A percentile compares a stretch with the other conserved stretches of the same genome.
Conservation (phyloP, 2,329 filamentous ascomycete species). For the Phaeosphaeriaceae sp. region DNA sequence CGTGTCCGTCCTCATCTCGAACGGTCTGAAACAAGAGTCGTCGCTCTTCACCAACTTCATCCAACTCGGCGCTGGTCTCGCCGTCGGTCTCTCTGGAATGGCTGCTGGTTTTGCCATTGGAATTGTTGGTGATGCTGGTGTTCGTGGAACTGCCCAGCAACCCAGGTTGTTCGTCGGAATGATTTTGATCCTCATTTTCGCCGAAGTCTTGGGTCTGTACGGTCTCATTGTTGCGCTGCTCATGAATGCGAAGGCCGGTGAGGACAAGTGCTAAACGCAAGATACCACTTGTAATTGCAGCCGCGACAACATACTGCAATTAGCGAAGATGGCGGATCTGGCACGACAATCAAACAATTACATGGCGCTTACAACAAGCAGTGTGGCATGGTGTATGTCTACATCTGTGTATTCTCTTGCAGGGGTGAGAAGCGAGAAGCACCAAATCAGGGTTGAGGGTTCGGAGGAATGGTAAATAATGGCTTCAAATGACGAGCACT, state of each 20-base stretch:
- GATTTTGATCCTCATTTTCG: constrained; percentile 99
- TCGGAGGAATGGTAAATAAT: constrained; percentile 38
- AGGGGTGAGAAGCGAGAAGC: constrained; percentile 12
- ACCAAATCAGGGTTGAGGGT: constrained; percentile 5
- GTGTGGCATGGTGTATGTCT: constrained; percentile 44
- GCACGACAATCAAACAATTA: constrained; percentile 25
- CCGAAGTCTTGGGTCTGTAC: constrained; percentile 99
- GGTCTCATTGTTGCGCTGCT: constrained; percentile 97
- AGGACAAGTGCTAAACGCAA: constrained; percentile 24
- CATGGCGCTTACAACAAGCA: constrained; percentile 33
- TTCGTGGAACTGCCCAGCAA: constrained; percentile 83
- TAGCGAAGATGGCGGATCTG: constrained; percentile 25
- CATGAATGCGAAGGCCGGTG: constrained; percentile 89
- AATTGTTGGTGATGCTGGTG: constrained; percentile 78
- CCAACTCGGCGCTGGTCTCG: constrained; percentile 59
- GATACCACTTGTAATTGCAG: constrained; percentile 31
- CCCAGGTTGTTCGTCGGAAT: constrained; percentile 92
- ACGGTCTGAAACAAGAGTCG: constrained; percentile 55
- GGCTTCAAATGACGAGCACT: constrained; percentile 37
- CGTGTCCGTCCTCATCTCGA: constrained; percentile 62
- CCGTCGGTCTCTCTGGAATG: constrained; percentile 81
- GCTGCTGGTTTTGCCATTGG: constrained; percentile 82
- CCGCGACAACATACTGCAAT: constrained; percentile 40
- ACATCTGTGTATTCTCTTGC: constrained; percentile 43
- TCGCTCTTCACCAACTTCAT: constrained; percentile 60